Conservation (phyloP, 2,329 filamentous ascomycete species). For the Graphium sp. region DNA sequence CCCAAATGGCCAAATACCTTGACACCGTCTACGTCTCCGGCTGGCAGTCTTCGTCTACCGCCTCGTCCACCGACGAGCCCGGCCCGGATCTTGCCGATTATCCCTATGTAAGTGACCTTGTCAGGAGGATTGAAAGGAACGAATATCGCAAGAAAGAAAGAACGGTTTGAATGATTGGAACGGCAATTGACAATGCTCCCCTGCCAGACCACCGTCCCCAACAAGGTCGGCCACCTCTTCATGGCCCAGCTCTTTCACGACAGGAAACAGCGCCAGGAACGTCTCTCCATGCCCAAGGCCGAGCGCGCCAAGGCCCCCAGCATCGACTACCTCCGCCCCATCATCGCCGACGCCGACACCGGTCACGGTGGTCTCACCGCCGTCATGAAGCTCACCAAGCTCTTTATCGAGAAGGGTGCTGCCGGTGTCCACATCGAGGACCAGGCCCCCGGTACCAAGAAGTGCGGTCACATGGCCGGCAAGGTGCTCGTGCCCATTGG, state of each 20-base stretch:
- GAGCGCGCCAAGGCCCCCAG: slow-evolving; percentile 61
- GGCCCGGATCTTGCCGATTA: slow-evolving; percentile 97
- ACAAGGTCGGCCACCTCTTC: slow-evolving; percentile 96
- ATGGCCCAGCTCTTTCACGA: slow-evolving; percentile 99
- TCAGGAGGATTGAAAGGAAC: no score
- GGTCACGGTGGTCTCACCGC: slow-evolving; percentile 96
- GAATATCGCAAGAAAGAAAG: background rate
- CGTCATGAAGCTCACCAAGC: slow-evolving; percentile 97
- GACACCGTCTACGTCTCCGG: slow-evolving; percentile 98
- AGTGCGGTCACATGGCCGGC: slow-evolving; percentile 98
- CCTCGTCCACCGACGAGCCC: slow-evolving; percentile 86
- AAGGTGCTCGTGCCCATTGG: slow-evolving; percentile 93
- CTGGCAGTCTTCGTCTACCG: slow-evolving; percentile 96
- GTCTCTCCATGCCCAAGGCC: slow-evolving; percentile 56
- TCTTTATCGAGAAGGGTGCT: slow-evolving; percentile 91
- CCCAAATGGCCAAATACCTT: slow-evolving; percentile 97
- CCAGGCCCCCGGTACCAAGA: slow-evolving; percentile 95
- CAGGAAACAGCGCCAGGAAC: slow-evolving; percentile 94
- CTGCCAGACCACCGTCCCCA: slow-evolving; percentile 77
- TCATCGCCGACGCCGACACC: slow-evolving; percentile 93
- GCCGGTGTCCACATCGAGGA: slow-evolving; percentile 98
- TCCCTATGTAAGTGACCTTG: slow-evolving; percentile 49
- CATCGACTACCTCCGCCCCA: slow-evolving; percentile 86
- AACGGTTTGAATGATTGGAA: background rate
- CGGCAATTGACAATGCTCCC: background rate